Conservation (phyloP, 208 protist species). For the Tritrichomonas musculus region DNA sequence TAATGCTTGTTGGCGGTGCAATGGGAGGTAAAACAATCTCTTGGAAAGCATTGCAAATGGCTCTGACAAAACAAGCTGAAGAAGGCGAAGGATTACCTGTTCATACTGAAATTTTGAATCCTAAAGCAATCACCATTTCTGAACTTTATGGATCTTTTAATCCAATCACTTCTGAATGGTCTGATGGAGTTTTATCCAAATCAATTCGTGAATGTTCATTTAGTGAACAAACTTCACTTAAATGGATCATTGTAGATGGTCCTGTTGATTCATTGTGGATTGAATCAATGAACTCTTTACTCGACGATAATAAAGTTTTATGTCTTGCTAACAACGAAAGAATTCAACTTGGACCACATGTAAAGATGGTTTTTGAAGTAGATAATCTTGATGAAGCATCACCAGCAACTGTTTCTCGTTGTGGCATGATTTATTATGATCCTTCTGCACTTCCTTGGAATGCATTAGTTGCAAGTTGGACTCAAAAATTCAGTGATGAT, state of each 20-base stretch:
- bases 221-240: slow-evolving; percentile 49
- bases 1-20: slow-evolving; percentile 89
- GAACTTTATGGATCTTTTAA: slow-evolving; percentile 90
- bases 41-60: slow-evolving; percentile 73
- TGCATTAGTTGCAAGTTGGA: slow-evolving; percentile 81
- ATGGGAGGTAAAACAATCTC: slow-evolving; percentile 65
- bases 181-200: slow-evolving; percentile 62
- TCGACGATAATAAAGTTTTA: slow-evolving; percentile 95
- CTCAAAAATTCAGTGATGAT: slow-evolving; percentile 44
- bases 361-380: slow-evolving; percentile 94
- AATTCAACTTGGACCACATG: slow-evolving; percentile 72
- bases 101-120: slow-evolving; percentile 79
- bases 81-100: slow-evolving; percentile 68
- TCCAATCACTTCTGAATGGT: slow-evolving; percentile 74
- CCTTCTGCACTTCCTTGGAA: slow-evolving; percentile 61
- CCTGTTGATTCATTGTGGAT: slow-evolving; percentile 96
- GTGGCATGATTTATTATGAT: slow-evolving; percentile 93
- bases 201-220: slow-evolving; percentile 70
- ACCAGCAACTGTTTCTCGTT: slow-evolving; percentile 92
- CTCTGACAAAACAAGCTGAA: slow-evolving; percentile 87
- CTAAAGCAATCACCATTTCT: slow-evolving; percentile 91
- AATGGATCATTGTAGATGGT: slow-evolving; percentile 96
- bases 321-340: slow-evolving; percentile 86
- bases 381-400: slow-evolving; percentile 88
- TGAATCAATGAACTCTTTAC: slow-evolving; percentile 95